Percentiles rank a stretch among this genome's conserved stretches.
Conservation (phyloP, 495 filamentous ascomycete genomes). For the Bathelium albidoporum region DNA sequence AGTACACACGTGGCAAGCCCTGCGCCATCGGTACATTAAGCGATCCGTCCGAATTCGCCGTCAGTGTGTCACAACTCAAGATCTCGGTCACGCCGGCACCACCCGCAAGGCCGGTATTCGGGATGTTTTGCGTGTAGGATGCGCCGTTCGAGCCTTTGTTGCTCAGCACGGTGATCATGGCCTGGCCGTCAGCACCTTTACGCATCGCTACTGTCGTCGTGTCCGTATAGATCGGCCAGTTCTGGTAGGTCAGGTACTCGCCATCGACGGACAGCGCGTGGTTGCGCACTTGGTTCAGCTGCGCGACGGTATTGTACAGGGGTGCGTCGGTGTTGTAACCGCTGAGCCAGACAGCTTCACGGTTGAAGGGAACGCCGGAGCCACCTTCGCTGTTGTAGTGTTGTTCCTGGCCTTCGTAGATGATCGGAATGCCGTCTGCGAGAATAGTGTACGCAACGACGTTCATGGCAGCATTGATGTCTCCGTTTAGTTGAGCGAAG, state of each 20-base stretch:
- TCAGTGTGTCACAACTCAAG: conserved; percentile 34
- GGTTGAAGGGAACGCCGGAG: conserved; percentile 48
- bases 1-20: conserved; percentile 25
- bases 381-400: conserved; percentile 42
- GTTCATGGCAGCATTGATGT: conserved; percentile 51
- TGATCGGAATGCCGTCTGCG: conserved; percentile 55
- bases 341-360: conserved; percentile 66
- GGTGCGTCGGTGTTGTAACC: conserved; percentile 47
- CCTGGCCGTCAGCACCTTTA: conserved; percentile 47
- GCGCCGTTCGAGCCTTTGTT: conserved; percentile 44
- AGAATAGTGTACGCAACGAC: conserved; percentile 63
- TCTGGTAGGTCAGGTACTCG: conserved; percentile 44
- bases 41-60: conserved; percentile 26
- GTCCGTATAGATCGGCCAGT: conserved; percentile 47
- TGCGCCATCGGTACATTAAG: conserved; percentile 23
- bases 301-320: conserved; percentile 51
- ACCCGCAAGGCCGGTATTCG: conserved; percentile 32
- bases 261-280: conserved; percentile 39
- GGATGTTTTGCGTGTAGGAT: conserved; percentile 39
- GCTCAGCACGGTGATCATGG: conserved; percentile 51
- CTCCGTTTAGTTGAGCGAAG: conserved; percentile 20
- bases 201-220: conserved; percentile 49
- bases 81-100: conserved; percentile 36
- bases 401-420: conserved; percentile 67
- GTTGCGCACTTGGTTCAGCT: conserved; percentile 50